These are phyloP conservation scores for Cercospora janseana DNA, from an alignment of 2,329 filamentous ascomycete species.

Conservation along the genomic window DNA sequence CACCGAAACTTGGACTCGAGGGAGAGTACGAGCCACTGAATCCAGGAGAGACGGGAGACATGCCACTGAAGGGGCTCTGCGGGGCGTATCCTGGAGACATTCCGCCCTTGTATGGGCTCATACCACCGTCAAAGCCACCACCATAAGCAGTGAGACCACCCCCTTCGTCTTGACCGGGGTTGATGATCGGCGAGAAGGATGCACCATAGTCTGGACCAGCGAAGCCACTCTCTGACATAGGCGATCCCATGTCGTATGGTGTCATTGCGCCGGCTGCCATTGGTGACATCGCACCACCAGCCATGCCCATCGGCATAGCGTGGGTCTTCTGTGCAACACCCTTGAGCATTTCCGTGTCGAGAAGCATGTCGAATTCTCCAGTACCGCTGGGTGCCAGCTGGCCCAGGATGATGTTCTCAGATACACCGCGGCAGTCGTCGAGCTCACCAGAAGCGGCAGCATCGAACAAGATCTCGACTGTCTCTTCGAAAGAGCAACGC, in stretches of 20 bases:
- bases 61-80: constrained; percentile 47
- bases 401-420: constrained; percentile 97
- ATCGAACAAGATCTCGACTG: constrained; percentile 95
- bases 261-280: constrained; percentile 74
- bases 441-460: constrained; percentile 92
- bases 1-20: constrained; percentile 26
- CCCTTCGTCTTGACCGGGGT: constrained; percentile 58
- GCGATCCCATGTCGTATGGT: constrained; percentile 77
- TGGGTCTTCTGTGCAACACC: constrained; percentile 75
- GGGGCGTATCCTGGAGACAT: constrained; percentile 43
- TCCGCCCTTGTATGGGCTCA: constrained; percentile 66
- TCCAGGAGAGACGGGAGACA: constrained; percentile 72
- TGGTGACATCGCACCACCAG: constrained; percentile 69
- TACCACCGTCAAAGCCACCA: constrained; percentile 56
- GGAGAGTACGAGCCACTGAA: constrained; percentile 35
- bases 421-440: constrained; percentile 96
- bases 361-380: constrained; percentile 87
- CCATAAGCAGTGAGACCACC: constrained; percentile 63
- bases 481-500: constrained; percentile 99
- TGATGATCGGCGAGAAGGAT: constrained; percentile 71
- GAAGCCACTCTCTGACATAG: constrained; percentile 59
- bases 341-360: constrained; percentile 93
- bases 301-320: constrained; percentile 61
- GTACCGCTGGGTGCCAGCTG: constrained; percentile 97
- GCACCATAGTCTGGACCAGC: constrained; percentile 61